Percentiles rank a stretch among this genome's conserved stretches.
phyloP scores from a whole-genome alignment of 2,329 filamentous ascomycete species.

The Aspergillus alliaceus region DNA sequence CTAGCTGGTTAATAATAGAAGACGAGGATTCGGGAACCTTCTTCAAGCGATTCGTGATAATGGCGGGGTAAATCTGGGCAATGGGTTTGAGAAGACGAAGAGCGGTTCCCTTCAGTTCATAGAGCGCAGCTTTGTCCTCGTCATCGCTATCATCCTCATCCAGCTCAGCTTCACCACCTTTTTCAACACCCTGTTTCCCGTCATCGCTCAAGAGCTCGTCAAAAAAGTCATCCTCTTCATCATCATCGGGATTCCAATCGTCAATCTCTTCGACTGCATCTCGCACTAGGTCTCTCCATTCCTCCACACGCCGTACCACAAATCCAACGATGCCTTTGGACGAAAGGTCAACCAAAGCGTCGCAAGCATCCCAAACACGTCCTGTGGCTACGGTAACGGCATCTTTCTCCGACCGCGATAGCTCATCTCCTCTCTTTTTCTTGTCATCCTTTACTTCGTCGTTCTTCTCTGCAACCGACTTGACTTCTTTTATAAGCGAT shows the following conservation, averaged over 20 bases:
- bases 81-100: constrained; percentile 46
- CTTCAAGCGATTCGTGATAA: constrained; percentile 43
- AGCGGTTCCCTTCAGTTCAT: constrained; percentile 42
- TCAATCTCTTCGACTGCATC: constrained; percentile 85
- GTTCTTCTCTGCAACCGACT: constrained; percentile 46
- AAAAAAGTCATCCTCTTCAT: constrained; percentile 58
- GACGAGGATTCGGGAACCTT: constrained; percentile 23
- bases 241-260: constrained; percentile 78
- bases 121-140: constrained; percentile 34
- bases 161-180: constrained; percentile 14
- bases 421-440: constrained; percentile 26
- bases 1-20: constrained; percentile 29
- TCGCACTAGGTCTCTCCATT: constrained; percentile 72
- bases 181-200: constrained; percentile 20
- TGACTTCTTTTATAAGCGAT: constrained; percentile 60
- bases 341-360: constrained; percentile 66
- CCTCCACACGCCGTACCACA: constrained; percentile 68
- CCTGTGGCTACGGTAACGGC: constrained; percentile 69
- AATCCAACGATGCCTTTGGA: constrained; percentile 68
- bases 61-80: constrained; percentile 44
- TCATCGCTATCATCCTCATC: constrained; percentile 23
- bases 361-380: constrained; percentile 80
- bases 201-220: constrained; percentile 38
- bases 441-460: constrained; percentile 40
- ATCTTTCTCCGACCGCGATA: constrained; percentile 42